Conservation (phyloP, 1,139 yeast genomes). For the Saccharomyces hybrid region DNA sequence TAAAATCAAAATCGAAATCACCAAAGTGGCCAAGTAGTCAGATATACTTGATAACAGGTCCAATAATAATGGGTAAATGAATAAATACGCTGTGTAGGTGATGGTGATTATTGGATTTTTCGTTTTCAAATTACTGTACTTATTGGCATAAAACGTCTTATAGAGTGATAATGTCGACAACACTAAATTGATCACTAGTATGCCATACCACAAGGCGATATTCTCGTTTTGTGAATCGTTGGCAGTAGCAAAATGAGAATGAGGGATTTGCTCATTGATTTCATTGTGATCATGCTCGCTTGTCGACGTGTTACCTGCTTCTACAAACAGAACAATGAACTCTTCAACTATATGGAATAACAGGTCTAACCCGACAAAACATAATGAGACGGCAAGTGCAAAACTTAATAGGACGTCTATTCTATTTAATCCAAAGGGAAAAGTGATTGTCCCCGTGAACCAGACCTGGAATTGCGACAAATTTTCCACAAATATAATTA, state of each 20-base stretch:
- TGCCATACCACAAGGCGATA: slow-evolving; percentile 32
- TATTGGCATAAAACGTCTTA: slow-evolving; percentile 33
- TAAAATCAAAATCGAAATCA: slow-evolving; percentile 26
- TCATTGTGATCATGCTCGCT: slow-evolving; percentile 20
- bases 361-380: slow-evolving; percentile 87
- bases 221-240: slow-evolving; percentile 1
- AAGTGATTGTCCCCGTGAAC: slow-evolving; percentile 73
- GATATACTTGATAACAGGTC: slow-evolving; percentile 18
- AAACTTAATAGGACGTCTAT: slow-evolving; percentile 82
- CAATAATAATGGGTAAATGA: slow-evolving; percentile 22
- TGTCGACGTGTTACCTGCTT: slow-evolving; percentile 12
- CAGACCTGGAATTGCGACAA: slow-evolving; percentile 88
- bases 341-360: slow-evolving; percentile 81
- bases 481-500: slow-evolving; percentile 65
- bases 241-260: slow-evolving; percentile 44
- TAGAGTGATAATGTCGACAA: slow-evolving; percentile 31
- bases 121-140: slow-evolving; percentile 27
- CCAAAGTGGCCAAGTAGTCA: slow-evolving; percentile 28
- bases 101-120: slow-evolving; percentile 31
- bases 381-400: slow-evolving; percentile 73
- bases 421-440: slow-evolving; percentile 88
- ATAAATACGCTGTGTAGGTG: slow-evolving; percentile 24
- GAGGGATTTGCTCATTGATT: slow-evolving; percentile 38
- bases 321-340: slow-evolving; percentile 45
- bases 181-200: slow-evolving; percentile 26